These are phyloP conservation scores for Clonostachys sp. DNA, from an alignment of 2,329 filamentous ascomycete genomes.

Conservation along the genomic window DNA sequence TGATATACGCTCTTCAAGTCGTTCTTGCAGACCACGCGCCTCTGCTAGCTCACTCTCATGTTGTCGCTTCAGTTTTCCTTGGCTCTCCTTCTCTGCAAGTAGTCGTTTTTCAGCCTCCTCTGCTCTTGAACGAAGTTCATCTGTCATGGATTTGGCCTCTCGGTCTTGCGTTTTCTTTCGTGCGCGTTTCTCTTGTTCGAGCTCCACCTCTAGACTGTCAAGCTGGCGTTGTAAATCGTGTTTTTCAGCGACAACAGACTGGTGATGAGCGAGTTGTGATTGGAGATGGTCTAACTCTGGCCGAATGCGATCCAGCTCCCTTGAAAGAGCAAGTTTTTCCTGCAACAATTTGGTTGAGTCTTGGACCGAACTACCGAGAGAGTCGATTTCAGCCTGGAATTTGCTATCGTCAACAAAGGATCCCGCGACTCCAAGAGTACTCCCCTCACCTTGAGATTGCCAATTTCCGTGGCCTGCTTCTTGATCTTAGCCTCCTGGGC, in stretches of 20 bases:
- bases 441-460: constrained; percentile 37
- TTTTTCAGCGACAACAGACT: constrained; percentile 72
- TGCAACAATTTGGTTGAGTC: constrained; percentile 67
- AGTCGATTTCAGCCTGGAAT: constrained; percentile 63
- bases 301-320: constrained; percentile 47
- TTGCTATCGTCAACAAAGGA: too few species aligned
- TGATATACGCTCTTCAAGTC: constrained; percentile 67
- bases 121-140: constrained; percentile 31
- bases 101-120: constrained; percentile 29
- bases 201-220: constrained; percentile 70
- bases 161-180: constrained; percentile 12
- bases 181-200: constrained; percentile 67
- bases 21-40: constrained; percentile 56
- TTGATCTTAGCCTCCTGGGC: constrained; percentile 42
- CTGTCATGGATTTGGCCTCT: constrained; percentile 29
- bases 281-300: constrained; percentile 53
- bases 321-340: constrained; percentile 48
- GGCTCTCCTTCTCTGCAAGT: constrained; percentile 35
- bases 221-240: constrained; percentile 74
- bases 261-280: constrained; percentile 53
- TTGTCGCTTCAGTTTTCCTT: constrained; percentile 37
- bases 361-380: constrained; percentile 60
- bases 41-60: constrained; percentile 53
- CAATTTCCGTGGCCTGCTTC: constrained; percentile 41
- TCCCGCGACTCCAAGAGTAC: too few species aligned